Conservation (phyloP, 768 basidiomycete genomes). For the Sarcomyxa edulis region DNA sequence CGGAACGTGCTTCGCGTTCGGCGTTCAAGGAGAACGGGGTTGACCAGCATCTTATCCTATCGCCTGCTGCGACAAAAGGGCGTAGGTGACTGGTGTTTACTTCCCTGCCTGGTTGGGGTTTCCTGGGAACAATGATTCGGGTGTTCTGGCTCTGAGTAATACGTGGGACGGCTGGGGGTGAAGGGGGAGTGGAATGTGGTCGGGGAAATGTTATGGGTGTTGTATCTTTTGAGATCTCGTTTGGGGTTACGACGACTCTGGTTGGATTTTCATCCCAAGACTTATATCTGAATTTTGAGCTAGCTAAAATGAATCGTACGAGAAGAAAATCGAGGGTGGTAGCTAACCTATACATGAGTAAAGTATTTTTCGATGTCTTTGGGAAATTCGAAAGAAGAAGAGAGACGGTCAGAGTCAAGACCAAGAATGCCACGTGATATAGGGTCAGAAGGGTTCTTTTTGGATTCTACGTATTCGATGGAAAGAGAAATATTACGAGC, state of each 20-base stretch:
- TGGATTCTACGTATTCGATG: slow-evolving; percentile 18
- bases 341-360: slow-evolving; percentile 7
- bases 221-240: slow-evolving; percentile 3
- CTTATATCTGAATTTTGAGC: no score
- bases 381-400: slow-evolving; percentile 9
- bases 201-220: background rate
- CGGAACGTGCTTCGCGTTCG: slow-evolving; percentile 2
- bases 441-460: slow-evolving; percentile 22
- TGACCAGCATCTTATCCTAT: slow-evolving; percentile 15
- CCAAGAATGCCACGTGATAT: slow-evolving; percentile 20
- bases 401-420: background rate
- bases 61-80: slow-evolving; percentile 14
- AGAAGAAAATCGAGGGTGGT: background rate
- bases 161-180: background rate
- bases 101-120: slow-evolving; percentile 4
- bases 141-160: background rate
- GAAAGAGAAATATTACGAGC: slow-evolving; percentile 11
- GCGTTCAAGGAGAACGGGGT: slow-evolving; percentile 9
- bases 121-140: slow-evolving; percentile 5
- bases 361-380: slow-evolving; percentile 10
- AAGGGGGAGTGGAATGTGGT: background rate
- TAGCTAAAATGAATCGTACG: background rate
- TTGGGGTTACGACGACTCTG: slow-evolving; percentile 2
- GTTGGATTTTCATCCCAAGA: background rate
- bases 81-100: slow-evolving; percentile 7